Evolutionary conservation across 1,139 yeast genomes (phyloP), one percentile per base, ranked within the genome.

Genomic region (Debaryomyces robertsiae): DNA sequence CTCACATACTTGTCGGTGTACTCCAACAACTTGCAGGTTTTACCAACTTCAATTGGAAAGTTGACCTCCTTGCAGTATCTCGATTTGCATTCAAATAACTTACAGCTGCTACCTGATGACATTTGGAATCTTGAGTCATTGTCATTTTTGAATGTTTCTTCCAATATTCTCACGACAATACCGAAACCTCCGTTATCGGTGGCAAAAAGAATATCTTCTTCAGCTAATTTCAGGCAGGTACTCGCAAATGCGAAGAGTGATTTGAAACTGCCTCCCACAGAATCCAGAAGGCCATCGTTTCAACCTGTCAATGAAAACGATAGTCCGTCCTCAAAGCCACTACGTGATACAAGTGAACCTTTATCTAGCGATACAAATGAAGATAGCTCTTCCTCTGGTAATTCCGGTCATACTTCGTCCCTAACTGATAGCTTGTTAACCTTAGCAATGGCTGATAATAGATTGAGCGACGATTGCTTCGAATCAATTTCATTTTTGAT

Each of bases 61-160:
- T 70, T 93, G 43, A 64, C 69, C 3, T 75, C 79, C 24, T 70
- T 93, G 46, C 84, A 79, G 50, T 73, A 77, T 43, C 69, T 94
- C 47, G 98, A 94, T 60, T 65, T 90, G 37, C 98, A 93, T 61
- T 78, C 88, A 37, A 94, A 94, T 61, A 91, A 90, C 56, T 71
- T 94, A 50, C 84, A 87, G 50, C 55, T 68, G 4, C 64, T 94
- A 27, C 91, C 94, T 0, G 76, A 75, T 28, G 82, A 78, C 19
- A 75, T 88, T 35, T 88, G 89, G 88, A 69, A 74, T 43, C 69
- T 85, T 59, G 74, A 71, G 24, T 70, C 78, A 1, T 70, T 86
- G 54, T 75, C 77, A 4, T 65, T 67, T 4, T 70, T 90, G 50
- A 93, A 94, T 61, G 73, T 87, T 2, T 82, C 96, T 0, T 88